A percentile compares a stretch with the other conserved stretches of the same genome.
phyloP scores from a whole-genome alignment of 176 grass and related monocot species.

The Aegilops longissima region DNA sequence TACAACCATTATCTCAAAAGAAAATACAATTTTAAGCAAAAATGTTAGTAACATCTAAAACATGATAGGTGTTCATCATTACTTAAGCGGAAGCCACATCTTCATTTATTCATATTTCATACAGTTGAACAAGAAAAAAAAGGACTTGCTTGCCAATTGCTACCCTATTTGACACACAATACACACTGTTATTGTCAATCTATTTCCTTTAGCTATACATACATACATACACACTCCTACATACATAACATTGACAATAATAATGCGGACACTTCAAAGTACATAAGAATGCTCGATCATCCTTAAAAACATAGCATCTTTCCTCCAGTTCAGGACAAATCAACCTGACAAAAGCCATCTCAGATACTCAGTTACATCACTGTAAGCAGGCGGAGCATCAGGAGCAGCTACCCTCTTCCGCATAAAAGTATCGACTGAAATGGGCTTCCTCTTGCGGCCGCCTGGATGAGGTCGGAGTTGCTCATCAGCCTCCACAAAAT shows the following conservation, averaged over 20 bases:
- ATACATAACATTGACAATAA: neutral
- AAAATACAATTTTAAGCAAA: neutral
- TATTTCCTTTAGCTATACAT: constrained; percentile 11
- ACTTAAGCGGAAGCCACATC: neutral
- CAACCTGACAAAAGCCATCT: constrained; percentile 53
- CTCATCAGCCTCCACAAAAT: constrained; percentile 47
- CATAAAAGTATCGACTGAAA: constrained; percentile 37
- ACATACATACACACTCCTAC: neutral
- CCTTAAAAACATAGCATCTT: neutral
- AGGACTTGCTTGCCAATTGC: neutral
- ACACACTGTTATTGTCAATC: neutral
- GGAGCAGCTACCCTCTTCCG: constrained; percentile 48
- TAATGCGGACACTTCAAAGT: neutral
- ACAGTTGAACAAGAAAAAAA: neutral
- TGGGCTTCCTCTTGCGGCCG: constrained; percentile 43
- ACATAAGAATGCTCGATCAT: neutral
- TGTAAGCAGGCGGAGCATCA: constrained; percentile 28
- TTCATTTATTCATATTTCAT: neutral
- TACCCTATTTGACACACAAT: neutral
- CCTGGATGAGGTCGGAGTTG: constrained; percentile 27
- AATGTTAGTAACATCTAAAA: neutral
- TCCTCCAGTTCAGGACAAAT: neutral
- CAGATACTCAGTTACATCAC: constrained; percentile 48
- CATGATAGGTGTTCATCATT: neutral
- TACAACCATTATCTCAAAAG: neutral